Conservation (phyloP, 140 eudicot genomes). For the Ambrosia hybrid region DNA sequence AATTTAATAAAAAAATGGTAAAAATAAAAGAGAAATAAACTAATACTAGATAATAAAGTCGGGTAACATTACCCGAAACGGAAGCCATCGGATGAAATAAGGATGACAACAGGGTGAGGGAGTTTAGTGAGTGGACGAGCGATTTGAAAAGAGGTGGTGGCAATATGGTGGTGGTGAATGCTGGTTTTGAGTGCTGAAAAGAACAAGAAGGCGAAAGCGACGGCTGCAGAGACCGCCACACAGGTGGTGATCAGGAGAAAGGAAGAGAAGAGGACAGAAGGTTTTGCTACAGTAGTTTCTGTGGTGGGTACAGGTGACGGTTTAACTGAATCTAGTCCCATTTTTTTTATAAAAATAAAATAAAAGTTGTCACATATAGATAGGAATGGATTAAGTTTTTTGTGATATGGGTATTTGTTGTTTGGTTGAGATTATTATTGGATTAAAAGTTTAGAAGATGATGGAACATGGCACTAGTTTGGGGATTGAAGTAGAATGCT, state of each 20-base stretch:
- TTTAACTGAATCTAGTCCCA: conserved; percentile 23
- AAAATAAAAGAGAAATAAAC: no score
- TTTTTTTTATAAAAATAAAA: not conserved
- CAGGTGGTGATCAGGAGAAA: conserved; percentile 56
- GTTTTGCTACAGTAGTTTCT: conserved; percentile 17
- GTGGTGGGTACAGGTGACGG: conserved; percentile 27
- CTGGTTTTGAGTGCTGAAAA: conserved; percentile 33
- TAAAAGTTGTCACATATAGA: not conserved
- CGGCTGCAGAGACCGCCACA: conserved; percentile 49
- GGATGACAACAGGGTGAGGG: conserved; percentile 51
- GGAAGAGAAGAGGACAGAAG: conserved; percentile 21
- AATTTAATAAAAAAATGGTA: no score
- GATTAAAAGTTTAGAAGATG: not conserved
- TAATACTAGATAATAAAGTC: no score
- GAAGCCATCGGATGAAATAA: conserved; percentile 79
- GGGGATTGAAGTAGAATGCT: not conserved
- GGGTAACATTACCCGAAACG: conserved; percentile 46
- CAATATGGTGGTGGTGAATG: conserved; percentile 20
- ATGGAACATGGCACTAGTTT: no score
- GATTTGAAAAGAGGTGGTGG: conserved; percentile 15
- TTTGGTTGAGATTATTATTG: not conserved
- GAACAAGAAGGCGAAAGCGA: conserved; percentile 55
- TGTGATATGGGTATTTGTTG: not conserved
- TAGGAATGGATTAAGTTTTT: no score
- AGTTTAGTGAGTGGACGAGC: conserved; percentile 62